Percentiles rank a stretch among this genome's conserved stretches.
Conservation (phyloP, 2,329 filamentous ascomycete species). For the Amylocarpus encephaloides region DNA sequence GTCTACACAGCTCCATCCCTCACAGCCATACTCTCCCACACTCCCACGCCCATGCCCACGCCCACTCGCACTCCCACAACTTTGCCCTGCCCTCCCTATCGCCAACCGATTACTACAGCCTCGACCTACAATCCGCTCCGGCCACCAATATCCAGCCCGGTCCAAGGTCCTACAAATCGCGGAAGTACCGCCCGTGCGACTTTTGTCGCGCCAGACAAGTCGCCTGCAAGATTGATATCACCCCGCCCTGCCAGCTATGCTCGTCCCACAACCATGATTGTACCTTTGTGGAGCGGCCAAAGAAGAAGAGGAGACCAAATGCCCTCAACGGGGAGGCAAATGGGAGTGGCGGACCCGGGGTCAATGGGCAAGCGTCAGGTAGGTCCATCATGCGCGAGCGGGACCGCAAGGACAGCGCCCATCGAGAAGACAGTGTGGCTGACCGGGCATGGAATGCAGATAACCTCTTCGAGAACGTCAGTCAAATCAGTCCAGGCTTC, state of each 20-base stretch:
- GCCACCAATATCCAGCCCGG: constrained; percentile 20
- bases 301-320: constrained; percentile 30
- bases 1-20: neutral
- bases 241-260: constrained; percentile 39
- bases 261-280: constrained; percentile 38
- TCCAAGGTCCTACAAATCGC: constrained; percentile 29
- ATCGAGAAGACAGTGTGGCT: neutral
- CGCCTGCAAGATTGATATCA: constrained; percentile 38
- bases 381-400: constrained; percentile 1
- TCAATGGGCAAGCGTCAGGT: constrained; percentile 16
- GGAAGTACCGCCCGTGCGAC: constrained; percentile 38
- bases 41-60: neutral
- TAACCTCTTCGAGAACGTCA: constrained; percentile 21
- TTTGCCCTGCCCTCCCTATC: constrained; percentile 21
- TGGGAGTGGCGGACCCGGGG: constrained; percentile 6
- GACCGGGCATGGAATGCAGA: constrained; percentile 8
- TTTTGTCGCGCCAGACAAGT: constrained; percentile 41
- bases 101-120: constrained; percentile 25
- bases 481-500: constrained; percentile 27
- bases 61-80: constrained; percentile 8
- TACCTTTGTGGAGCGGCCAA: constrained; percentile 38
- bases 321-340: constrained; percentile 20
- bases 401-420: neutral
- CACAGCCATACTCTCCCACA: neutral
- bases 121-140: constrained; percentile 14